Percentiles rank a stretch among this genome's conserved stretches.
phyloP scores from a whole-genome alignment of 495 filamentous ascomycete genomes.

The Penicillium soppii region DNA sequence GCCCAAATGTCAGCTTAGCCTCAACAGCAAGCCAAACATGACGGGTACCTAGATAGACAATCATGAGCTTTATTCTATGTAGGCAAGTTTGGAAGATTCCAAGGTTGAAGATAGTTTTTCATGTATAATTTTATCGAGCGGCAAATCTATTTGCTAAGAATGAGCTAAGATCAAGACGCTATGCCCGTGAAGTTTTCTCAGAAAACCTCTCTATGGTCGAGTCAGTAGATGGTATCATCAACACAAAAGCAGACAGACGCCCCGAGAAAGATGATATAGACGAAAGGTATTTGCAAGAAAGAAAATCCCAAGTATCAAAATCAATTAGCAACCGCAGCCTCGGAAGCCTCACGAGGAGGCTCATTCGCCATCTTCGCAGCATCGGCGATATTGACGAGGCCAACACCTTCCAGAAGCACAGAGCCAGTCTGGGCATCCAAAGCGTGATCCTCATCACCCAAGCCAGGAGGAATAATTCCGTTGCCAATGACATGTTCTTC shows the following conservation, averaged over 20 bases:
- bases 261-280: not conserved
- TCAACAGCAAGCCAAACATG: no score
- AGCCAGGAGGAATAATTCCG: conserved; percentile 31
- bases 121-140: no score
- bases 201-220: not conserved
- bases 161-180: conserved; percentile 6
- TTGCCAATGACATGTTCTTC: conserved; percentile 40
- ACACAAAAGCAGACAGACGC: not conserved
- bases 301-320: not conserved
- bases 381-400: conserved; percentile 15
- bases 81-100: not conserved
- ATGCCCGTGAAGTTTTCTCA: not conserved
- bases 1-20: no score
- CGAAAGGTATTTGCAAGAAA: not conserved
- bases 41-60: no score
- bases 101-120: no score
- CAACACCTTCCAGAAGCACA: conserved; percentile 22
- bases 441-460: conserved; percentile 21
- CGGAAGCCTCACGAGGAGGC: not conserved
- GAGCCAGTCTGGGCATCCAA: conserved; percentile 4
- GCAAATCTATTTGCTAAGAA: not conserved
- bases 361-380: not conserved
- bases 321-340: not conserved
- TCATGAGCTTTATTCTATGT: no score
- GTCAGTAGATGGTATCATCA: conserved; percentile 8